Evolutionary conservation across 257 asterid genomes (phyloP), one percentile per base, ranked within the genome.

Genomic region (Prunella vulgaris): DNA sequence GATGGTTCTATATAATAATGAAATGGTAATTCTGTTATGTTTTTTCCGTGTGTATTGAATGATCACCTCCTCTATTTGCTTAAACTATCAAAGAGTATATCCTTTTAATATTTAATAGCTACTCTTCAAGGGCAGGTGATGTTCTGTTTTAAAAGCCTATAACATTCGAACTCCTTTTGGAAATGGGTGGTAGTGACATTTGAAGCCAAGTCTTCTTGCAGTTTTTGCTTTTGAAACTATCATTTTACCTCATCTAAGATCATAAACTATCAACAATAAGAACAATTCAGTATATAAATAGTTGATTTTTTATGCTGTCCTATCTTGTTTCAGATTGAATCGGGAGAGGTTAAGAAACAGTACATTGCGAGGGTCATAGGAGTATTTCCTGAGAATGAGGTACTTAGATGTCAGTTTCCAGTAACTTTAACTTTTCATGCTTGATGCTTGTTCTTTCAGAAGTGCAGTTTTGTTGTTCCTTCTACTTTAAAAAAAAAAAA

Each of bases 351-450:
- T 74, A 83, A 87, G 85, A 94, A 94, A 74, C 86, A 82, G 73
- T 94, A 94, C 76, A 80, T 91, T 80, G 99, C 99, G 1, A 86
- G 85, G 81, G 97, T 94, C 33, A 15, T 73, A 35, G 99, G 99
- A 52, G 86, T 81, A 15, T 94, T 94, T 82, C 99, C 99, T 9
- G 96, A 88, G 73, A 63, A 82, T 71, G 90, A 91, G 97, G 99
- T 94, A 80, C 63, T 65, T 74, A 27, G 42, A 63, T 76, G 12
- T 59, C 22, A 66, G 1, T 72, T 44, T 35, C 54, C n/a, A 48
- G 27, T 20, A 51, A 21, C 58, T 38, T 15, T 64, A 3, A 6
- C 32, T 66, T 40, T 56, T 53, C 69, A 57, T 15, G 24, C 14
- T 14, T 17, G 51, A 25, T 46, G 13, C 33, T 63, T 48, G 49